Base-by-base conservation (phyloP, 169 alveolate species). In the Eimeria tenella region DNA sequence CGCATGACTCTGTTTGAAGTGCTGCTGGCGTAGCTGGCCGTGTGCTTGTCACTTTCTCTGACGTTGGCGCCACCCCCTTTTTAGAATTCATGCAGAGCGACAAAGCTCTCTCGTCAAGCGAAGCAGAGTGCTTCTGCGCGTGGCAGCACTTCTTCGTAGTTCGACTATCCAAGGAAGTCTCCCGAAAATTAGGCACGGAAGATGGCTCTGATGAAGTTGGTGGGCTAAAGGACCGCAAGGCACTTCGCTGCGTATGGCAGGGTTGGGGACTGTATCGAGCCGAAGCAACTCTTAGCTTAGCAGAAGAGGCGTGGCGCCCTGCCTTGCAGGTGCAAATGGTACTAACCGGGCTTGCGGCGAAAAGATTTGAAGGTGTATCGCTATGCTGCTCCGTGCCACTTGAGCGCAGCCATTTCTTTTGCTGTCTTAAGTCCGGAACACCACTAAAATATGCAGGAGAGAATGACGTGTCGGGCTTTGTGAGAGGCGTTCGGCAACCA, bases 261-360 rank as follows among this genome's bases (percentile, higher is more conserved):
- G 86, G 49, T 19, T 52, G 86, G 42, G 63, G 53, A 2, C n/a
- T 21, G 65, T 52, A 75, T 49, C 65, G 21, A 75, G 63, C 6
- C 86, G 86, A 52, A 50, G n/a, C 5, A 56, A 4, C 65, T 5
- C 63, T 75, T 75, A 63, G 86, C 86, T 17, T 75, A 50, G 86
- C 86, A 19, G 86, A 75, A 19, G 63, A 75, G 53, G 86, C 86
- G 17, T 63, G 86, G 65, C 52, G 52, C 53, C 21, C 53, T 17
- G 86, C 19, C 10, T 5, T 75, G 86, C 86, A 75, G 11, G 86
- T 75, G 86, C 86, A 75, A n/a, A 52, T 50, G 49, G 49, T 15
- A n/a, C 9, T 50, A 52, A 49, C 21, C 52, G 86, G 65, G 9
- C 65, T n/a, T n/a, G 53, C 15, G 65, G 86, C 52, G 86, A 31